Evolutionary conservation across 768 basidiomycete species (phyloP).

Genomic region (Tremella yokohamensis): DNA sequence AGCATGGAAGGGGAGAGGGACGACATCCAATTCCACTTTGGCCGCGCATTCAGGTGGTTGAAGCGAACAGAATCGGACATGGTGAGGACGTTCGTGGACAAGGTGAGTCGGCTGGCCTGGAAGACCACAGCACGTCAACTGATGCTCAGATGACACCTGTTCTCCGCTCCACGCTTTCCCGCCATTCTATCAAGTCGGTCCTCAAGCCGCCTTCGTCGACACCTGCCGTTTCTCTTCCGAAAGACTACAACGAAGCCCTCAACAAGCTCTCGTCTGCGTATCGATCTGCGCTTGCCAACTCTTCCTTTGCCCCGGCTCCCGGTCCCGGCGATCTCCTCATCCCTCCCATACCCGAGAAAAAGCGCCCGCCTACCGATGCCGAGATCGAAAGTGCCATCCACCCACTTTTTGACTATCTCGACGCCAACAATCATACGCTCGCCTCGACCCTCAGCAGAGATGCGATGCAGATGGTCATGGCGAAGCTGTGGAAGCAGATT

Average conservation of each 20-base stretch:
- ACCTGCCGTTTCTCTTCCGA: constrained; percentile 19
- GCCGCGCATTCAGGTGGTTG: constrained; percentile 78
- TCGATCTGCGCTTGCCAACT: constrained; percentile 60
- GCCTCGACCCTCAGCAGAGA: constrained; percentile 80
- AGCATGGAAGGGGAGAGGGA: constrained; percentile 99
- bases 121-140: neutral
- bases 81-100: constrained; percentile 93
- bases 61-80: constrained; percentile 93
- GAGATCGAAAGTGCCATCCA: constrained; percentile 91
- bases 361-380: constrained; percentile 65
- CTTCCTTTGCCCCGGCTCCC: constrained; percentile 5
- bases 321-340: constrained; percentile 34
- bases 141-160: constrained; percentile 79
- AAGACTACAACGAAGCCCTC: constrained; percentile 83
- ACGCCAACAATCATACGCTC: constrained; percentile 83
- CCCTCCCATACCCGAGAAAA: constrained; percentile 28
- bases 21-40: constrained; percentile 96
- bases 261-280: constrained; percentile 79
- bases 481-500: constrained; percentile 93
- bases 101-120: constrained; percentile 59
- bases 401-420: constrained; percentile 92
- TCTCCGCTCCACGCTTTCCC: constrained; percentile 79
- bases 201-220: constrained; percentile 58
- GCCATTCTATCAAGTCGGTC: constrained; percentile 69
- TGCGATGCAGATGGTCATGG: constrained; percentile 86